A percentile compares a stretch with the other conserved stretches of the same genome.
These are phyloP conservation scores for Pterocarpus santalinus DNA, from an alignment of 306 rosid species.

Conservation along the genomic window DNA sequence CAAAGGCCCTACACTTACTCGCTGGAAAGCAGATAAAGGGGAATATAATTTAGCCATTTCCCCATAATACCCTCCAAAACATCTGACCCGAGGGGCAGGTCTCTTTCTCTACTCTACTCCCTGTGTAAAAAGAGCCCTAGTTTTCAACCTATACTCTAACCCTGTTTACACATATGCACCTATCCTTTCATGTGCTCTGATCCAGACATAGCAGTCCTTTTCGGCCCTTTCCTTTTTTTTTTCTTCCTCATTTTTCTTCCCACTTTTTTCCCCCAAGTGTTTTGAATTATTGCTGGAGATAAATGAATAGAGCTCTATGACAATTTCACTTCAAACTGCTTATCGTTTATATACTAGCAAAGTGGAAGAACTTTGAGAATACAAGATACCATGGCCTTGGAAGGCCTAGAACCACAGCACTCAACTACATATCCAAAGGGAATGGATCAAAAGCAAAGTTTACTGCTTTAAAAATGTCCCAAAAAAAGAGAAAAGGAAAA, in stretches of 20 bases:
- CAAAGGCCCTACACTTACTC: constrained; percentile 44
- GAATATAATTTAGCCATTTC: constrained; percentile 48
- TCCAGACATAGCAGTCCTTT: background rate
- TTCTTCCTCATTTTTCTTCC: background rate
- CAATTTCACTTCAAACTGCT: background rate
- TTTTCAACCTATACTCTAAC: constrained; percentile 6
- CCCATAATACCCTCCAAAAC: constrained; percentile 38
- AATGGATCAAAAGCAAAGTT: constrained; percentile 22
- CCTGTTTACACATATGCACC: constrained; percentile 44
- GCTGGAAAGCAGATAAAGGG: constrained; percentile 63
- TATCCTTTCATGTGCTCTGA: constrained; percentile 3
- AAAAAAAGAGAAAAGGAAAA: background rate
- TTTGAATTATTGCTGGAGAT: background rate
- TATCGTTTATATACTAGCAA: background rate
- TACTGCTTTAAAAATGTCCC: constrained; percentile 12
- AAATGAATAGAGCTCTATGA: background rate
- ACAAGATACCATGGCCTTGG: background rate
- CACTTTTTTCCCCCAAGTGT: background rate
- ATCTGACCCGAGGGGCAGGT: constrained; percentile 22
- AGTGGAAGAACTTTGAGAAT: background rate
- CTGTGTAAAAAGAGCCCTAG: background rate
- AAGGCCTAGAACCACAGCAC: background rate
- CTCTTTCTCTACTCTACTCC: background rate
- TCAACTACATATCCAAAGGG: background rate
- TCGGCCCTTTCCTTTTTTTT: background rate